Evolutionary conservation across 257 asterid species (phyloP), one percentile per base, ranked within the genome.

Genomic region (Prunella vulgaris): DNA sequence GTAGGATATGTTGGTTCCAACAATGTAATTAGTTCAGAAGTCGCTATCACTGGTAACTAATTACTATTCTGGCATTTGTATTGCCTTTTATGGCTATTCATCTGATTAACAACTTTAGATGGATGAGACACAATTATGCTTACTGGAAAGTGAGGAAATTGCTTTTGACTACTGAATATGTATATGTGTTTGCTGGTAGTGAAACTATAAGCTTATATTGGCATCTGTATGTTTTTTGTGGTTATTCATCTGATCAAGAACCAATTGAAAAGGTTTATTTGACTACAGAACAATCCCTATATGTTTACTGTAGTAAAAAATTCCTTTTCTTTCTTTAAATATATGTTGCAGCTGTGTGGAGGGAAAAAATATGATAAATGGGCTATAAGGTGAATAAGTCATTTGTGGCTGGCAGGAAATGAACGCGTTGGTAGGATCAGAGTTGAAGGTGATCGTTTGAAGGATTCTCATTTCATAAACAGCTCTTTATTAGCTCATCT

Each of bases 1-100:
- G 96, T 79, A 63, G 88, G 99, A 88, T 90, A 97, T 66, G 99
- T 93, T 80, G 97, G 99, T 74, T 90, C 99, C 46, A 93, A 97
- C 68, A 87, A 85, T 74, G 97, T 10, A 93, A 93, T 70, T 96
- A 90, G 80, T 86, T 80, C 69, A 93, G 99, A 73, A 93, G 99
- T 78, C 94, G 99, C 30, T 93, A 97, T 72, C 97, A 93, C 87
- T 88, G 99, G 99, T 93, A 83, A 27, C 40, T 32, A 60, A 18
- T 46, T 59, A 32, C 40, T 44, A 25, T 35, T 30, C 25, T 53
- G n/a, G n/a, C n/a, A 54, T 32, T 24, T 68, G 6, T 49, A 15
- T n/a, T n/a, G n/a, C n/a, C n/a, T n/a, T n/a, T n/a, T n/a, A n/a
- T n/a, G n/a, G n/a, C 48, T 15, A 38, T 63, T 5, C 28, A 49